Evolutionary conservation across 805 yeast species (phyloP).

Genomic region (Myxozyma neotropica): DNA sequence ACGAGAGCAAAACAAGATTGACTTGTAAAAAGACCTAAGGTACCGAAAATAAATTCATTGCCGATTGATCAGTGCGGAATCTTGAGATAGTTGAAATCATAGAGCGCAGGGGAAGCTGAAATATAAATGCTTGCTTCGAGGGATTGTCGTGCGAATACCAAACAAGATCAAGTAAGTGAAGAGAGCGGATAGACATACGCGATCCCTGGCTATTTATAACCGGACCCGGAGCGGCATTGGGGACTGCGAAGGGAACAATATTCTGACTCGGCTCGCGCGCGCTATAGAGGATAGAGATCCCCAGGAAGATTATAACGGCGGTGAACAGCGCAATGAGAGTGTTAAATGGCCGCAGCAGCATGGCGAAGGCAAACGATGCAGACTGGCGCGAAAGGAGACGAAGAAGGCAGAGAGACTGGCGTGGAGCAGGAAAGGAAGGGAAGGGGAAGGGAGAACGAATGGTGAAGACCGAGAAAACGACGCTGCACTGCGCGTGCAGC

Average conservation of each 20-base stretch:
- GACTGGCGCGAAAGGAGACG: not conserved
- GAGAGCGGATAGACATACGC: conserved; percentile 6
- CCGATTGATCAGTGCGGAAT: no score
- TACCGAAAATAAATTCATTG: no score
- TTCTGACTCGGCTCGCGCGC: conserved; percentile 3
- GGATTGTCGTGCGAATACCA: not conserved
- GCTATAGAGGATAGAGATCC: conserved; percentile 28
- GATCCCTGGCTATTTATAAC: not conserved
- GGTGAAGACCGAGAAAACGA: conserved; percentile 8
- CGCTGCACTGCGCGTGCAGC: conserved; percentile 16
- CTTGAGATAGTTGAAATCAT: no score
- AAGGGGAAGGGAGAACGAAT: conserved; percentile 4
- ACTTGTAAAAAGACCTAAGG: no score
- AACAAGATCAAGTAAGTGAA: not conserved
- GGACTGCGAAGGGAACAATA: conserved; percentile 23
- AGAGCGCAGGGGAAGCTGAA: no score
- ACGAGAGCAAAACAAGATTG: no score
- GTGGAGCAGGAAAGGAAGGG: not conserved
- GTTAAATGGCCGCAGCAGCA: conserved; percentile 30
- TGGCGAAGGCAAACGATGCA: conserved; percentile 2
- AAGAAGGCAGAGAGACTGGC: not conserved
- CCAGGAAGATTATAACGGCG: conserved; percentile 26
- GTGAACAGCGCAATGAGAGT: conserved; percentile 28
- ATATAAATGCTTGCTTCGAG: no score
- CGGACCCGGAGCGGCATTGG: conserved; percentile 1